These are phyloP conservation scores for Aspergillus alliaceus DNA, from an alignment of 2,329 filamentous ascomycete species.

Conservation along the genomic window DNA sequence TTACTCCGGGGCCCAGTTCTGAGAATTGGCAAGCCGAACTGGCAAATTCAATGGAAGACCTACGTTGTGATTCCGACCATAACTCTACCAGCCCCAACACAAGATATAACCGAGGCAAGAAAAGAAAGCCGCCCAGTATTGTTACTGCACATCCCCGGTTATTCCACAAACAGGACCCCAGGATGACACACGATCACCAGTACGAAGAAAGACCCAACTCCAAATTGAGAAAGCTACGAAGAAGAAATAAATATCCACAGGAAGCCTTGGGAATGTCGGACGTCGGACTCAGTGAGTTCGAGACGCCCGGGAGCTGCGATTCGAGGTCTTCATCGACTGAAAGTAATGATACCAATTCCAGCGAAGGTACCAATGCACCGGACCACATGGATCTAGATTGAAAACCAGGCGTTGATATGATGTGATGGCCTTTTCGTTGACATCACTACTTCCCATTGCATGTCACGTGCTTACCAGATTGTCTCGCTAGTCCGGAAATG, in stretches of 20 bases:
- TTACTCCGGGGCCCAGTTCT: background rate
- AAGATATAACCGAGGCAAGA: conserved; percentile 30
- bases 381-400: conserved; percentile 40
- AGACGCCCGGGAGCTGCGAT: conserved; percentile 20
- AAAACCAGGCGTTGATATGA: conserved; percentile 9
- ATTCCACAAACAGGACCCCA: background rate
- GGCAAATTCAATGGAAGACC: conserved; percentile 32
- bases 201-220: conserved; percentile 10
- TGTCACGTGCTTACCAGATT: background rate
- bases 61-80: conserved; percentile 31
- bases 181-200: conserved; percentile 9
- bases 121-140: conserved; percentile 32
- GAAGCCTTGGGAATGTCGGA: conserved; percentile 10
- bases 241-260: conserved; percentile 20
- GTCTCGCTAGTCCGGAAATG: conserved; percentile 5
- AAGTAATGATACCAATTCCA: conserved; percentile 15
- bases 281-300: conserved; percentile 15
- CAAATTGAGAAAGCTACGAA: conserved; percentile 28
- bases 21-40: conserved; percentile 31
- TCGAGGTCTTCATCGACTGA: conserved; percentile 23
- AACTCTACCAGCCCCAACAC: conserved; percentile 5
- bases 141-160: conserved; percentile 12
- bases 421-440: background rate
- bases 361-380: conserved; percentile 10
- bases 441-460: background rate